phyloP scores from a whole-genome alignment of 345 rosid genomes.

The Melaleuca quinquenervia region DNA sequence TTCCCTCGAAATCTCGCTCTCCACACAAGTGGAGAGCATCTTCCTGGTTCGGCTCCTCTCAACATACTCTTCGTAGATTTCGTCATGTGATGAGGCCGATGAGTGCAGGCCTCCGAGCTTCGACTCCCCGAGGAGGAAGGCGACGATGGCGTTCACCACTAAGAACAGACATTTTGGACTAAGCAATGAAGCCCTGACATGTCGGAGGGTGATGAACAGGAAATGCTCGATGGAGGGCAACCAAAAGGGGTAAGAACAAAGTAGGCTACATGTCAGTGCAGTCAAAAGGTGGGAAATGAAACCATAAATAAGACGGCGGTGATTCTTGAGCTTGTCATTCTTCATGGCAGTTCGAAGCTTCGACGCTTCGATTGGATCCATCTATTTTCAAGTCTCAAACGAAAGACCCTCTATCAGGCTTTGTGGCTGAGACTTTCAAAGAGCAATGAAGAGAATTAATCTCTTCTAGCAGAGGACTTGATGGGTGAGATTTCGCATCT shows the following conservation, averaged over 20 bases:
- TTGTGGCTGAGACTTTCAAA: background rate
- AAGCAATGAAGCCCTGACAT: conserved; percentile 10
- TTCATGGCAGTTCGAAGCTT: conserved; percentile 7
- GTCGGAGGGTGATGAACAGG: conserved; percentile 10
- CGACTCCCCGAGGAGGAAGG: conserved; percentile 42
- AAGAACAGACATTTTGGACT: conserved; percentile 39
- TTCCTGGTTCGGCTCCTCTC: conserved; percentile 7
- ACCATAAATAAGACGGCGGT: background rate
- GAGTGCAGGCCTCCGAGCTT: background rate
- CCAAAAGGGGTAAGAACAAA: conserved; percentile 11
- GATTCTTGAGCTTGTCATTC: conserved; percentile 5
- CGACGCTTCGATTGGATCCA: background rate
- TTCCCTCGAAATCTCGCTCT: background rate
- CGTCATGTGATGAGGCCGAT: background rate
- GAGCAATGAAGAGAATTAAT: background rate
- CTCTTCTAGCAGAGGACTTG: background rate
- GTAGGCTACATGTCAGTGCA: conserved; percentile 13
- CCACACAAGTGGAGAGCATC: background rate
- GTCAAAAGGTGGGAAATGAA: conserved; percentile 7
- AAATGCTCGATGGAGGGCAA: conserved; percentile 13
- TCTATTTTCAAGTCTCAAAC: background rate
- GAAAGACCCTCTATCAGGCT: background rate
- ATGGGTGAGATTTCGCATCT: background rate
- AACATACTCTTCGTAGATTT: conserved; percentile 36
- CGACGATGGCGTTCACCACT: conserved; percentile 38